Percentiles rank a stretch among this genome's conserved stretches.
Conservation (phyloP, 1,284 basidiomycete species). For the Rhodotorula mucilaginosa region DNA sequence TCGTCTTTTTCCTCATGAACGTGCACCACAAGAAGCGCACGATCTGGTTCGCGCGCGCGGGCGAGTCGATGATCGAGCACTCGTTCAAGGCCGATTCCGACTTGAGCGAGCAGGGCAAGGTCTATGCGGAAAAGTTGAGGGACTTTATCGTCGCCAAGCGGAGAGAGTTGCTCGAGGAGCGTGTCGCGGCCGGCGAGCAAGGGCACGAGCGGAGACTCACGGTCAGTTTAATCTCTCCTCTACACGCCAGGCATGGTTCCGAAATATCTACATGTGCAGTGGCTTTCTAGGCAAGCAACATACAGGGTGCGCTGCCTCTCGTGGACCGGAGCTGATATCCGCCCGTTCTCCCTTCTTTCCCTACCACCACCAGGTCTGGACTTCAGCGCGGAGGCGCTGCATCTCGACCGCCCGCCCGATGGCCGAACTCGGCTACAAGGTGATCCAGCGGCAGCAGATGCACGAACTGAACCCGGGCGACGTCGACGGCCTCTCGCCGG, state of each 20-base stretch:
- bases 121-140: conserved; percentile 71
- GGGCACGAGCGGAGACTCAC: conserved; percentile 30
- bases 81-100: conserved; percentile 99
- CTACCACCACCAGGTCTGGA: conserved; percentile 73
- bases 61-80: conserved; percentile 94
- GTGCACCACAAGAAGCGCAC: conserved; percentile 94
- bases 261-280: too few relatives aligned
- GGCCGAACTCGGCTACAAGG: conserved; percentile 61
- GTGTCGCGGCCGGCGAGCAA: conserved; percentile 32
- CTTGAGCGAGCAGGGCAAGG: conserved; percentile 89
- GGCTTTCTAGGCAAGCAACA: too few relatives aligned
- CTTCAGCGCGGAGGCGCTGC: conserved; percentile 84
- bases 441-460: conserved; percentile 93
- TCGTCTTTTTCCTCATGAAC: conserved; percentile 65
- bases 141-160: conserved; percentile 46
- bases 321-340: too few relatives aligned
- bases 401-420: conserved; percentile 97
- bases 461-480: conserved; percentile 86
- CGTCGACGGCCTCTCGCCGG: conserved; percentile 80
- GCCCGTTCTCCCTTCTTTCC: too few relatives aligned
- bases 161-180: conserved; percentile 43
- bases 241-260: too few relatives aligned
- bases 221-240: conserved; percentile 1
- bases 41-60: conserved; percentile 90
- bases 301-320: too few relatives aligned